These are phyloP conservation scores for Boletus edulis DNA, from an alignment of 768 basidiomycete species.

Conservation along the genomic window DNA sequence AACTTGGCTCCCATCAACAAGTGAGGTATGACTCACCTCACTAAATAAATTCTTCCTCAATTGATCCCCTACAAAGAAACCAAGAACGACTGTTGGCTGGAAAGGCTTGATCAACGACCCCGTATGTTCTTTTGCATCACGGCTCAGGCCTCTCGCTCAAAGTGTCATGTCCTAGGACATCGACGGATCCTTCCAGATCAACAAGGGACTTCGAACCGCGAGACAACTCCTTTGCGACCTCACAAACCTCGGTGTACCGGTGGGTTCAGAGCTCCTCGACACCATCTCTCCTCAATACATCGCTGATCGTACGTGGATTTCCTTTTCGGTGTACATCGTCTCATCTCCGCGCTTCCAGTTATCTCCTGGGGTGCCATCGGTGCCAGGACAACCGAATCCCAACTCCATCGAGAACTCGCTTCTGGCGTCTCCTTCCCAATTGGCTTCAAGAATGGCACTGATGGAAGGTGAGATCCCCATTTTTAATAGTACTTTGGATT, in stretches of 20 bases:
- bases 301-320: slow-evolving; percentile 56
- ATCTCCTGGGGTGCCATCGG: slow-evolving; percentile 96
- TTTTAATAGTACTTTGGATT: neutral
- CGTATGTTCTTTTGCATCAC: slow-evolving; percentile 9
- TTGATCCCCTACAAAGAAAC: slow-evolving; percentile 60
- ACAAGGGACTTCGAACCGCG: slow-evolving; percentile 90
- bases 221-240: slow-evolving; percentile 90
- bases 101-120: slow-evolving; percentile 96
- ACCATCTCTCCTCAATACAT: slow-evolving; percentile 82
- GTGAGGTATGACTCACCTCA: slow-evolving; percentile 33
- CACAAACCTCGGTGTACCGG: slow-evolving; percentile 85
- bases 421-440: slow-evolving; percentile 97
- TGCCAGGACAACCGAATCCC: slow-evolving; percentile 95
- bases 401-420: slow-evolving; percentile 94
- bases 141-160: neutral
- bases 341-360: slow-evolving; percentile 36
- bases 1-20: slow-evolving; percentile 35
- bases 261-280: slow-evolving; percentile 93
- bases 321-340: neutral
- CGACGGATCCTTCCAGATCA: slow-evolving; percentile 92
- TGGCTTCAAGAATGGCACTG: slow-evolving; percentile 99
- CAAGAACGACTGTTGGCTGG: slow-evolving; percentile 96
- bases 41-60: neutral
- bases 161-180: slow-evolving; percentile 49
- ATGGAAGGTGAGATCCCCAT: slow-evolving; percentile 59